Base-by-base conservation (phyloP, 2,329 filamentous ascomycete species). In the Erysiphe pulchra region DNA sequence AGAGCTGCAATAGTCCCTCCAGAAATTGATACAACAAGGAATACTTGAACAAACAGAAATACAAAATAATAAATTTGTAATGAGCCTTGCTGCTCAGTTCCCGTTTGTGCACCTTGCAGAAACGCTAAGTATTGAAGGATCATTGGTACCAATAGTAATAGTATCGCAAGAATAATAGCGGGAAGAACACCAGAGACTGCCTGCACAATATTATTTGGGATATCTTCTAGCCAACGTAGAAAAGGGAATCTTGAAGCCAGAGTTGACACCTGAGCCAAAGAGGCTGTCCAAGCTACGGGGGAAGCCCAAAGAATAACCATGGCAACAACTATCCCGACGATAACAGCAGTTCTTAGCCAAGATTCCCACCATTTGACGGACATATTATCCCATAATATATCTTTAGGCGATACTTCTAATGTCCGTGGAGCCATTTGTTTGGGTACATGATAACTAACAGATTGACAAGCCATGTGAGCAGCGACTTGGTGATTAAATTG, bases 401-500 rank as follows among this genome's bases (percentile, higher is more conserved):
- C 86, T 39, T 78, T 77, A 0, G 90, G 90, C 7, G 85, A 84
- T 42, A 98, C 85, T 58, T 98, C 90, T n/a, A 93, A 80, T 37
- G 82, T 71, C 28, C 90, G 75, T 0, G 90, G 90, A 1, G 83
- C 72, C 90, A 98, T 98, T 41, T 92, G 81, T 54, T 82, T 82
- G 1, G 90, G 90, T 1, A 93, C 61, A 55, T 98, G 90, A 58
- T 95, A 85, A 36, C 80, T 85, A 41, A 92, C 70, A 42, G 83
- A 77, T 59, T 98, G 90, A 58, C 85, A 94, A 47, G 87, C 90
- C 90, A 98, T 95, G 56, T 98, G 90, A 0, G 90, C 90, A 6
- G 87, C 86, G 1, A 94, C 82, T 59, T 98, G 90, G 57, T 94
- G 80, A 56, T 98, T 93, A 68, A 98, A 98, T 58, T 98, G 90